phyloP scores from a whole-genome alignment of 2,329 filamentous ascomycete genomes.

The Juglanconis sp. region DNA sequence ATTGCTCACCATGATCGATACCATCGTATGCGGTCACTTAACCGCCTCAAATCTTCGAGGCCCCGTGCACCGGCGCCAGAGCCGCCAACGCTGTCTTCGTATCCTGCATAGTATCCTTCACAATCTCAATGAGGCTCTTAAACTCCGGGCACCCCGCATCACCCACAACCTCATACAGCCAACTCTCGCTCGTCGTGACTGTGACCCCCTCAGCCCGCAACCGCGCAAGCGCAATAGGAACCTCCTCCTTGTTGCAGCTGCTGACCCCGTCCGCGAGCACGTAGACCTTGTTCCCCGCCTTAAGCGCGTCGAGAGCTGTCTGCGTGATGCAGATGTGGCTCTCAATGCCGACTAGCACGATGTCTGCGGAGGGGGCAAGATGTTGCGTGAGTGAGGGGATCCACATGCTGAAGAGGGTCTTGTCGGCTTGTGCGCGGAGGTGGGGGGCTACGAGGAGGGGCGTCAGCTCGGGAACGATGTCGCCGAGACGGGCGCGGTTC shows the following conservation, averaged over 20 bases:
- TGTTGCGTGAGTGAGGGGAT: slow-evolving; percentile 60
- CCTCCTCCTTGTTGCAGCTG: slow-evolving; percentile 79
- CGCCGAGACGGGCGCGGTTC: slow-evolving; percentile 72
- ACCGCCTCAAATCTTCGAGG: slow-evolving; percentile 45
- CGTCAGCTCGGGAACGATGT: slow-evolving; percentile 71
- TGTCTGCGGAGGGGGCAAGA: slow-evolving; percentile 39
- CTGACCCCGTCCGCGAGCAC: slow-evolving; percentile 86
- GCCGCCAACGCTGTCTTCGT: slow-evolving; percentile 68
- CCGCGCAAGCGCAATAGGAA: slow-evolving; percentile 72
- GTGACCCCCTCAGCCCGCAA: slow-evolving; percentile 67
- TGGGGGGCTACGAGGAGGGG: slow-evolving; percentile 48
- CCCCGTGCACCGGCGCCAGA: slow-evolving; percentile 48
- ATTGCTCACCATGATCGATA: neutral
- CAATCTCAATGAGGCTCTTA: slow-evolving; percentile 66
- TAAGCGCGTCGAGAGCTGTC: slow-evolving; percentile 78
- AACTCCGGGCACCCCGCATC: slow-evolving; percentile 75
- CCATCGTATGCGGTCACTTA: neutral
- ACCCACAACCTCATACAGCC: slow-evolving; percentile 84
- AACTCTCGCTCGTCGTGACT: slow-evolving; percentile 85
- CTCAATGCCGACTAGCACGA: slow-evolving; percentile 87
- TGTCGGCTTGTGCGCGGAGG: slow-evolving; percentile 62
- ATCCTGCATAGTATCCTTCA: slow-evolving; percentile 71
- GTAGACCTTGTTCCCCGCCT: slow-evolving; percentile 76
- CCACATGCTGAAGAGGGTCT: slow-evolving; percentile 87
- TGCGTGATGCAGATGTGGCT: slow-evolving; percentile 93